Base-by-base conservation (phyloP, 805 yeast species). In the Saccharomyces cerevisiae region DNA sequence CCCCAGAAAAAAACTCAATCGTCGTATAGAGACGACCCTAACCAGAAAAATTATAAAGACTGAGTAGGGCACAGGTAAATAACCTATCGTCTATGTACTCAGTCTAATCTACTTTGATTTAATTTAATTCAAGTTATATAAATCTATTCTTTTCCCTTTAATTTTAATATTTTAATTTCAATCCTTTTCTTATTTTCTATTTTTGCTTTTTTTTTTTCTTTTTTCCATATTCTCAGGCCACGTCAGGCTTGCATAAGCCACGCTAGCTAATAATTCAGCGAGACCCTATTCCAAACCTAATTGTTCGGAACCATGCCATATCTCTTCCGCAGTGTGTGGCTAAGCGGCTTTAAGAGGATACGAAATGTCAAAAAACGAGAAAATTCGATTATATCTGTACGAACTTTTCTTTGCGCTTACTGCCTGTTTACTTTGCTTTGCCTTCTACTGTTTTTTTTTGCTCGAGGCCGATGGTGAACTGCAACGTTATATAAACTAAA, bases 11-110 rank as follows among this genome's bases (percentile, higher is more conserved):
- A 29, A 11, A 51, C 41, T 11, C 52, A 53, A 31, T 53, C 57
- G 30, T 36, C 43, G 22, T 66, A 61, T 53, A 60, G 55, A 47
- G 70, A 66, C 46, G 53, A 67, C 53, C 70, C 70, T 27, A 53
- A 55, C 24, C 41, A 47, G n/a, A 52, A 41, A 41, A 48, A 49
- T 1, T 64, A 61, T 46, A 61, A 55, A 47, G 70, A 68, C 53
- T 57, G 48, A 57, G 24, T 13, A 41, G 30, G 30, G 5, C 11
- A 24, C n/a, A 22, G 21, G 14, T 17, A 28, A 22, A 8, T 29
- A 29, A 36, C 11, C 24, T 17, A 36, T 17, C 24, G 11, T 36
- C 22, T 10, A 17, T 13, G 17, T 17, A 24, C 10, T 17, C 8
- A 36, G 13, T 21, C 41, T n/a, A 32, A 5, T 36, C 8, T 36